A percentile compares a stretch with the other conserved stretches of the same genome.
Conservation (phyloP, 179 eudicot genomes). For the Beta macrorhiza region DNA sequence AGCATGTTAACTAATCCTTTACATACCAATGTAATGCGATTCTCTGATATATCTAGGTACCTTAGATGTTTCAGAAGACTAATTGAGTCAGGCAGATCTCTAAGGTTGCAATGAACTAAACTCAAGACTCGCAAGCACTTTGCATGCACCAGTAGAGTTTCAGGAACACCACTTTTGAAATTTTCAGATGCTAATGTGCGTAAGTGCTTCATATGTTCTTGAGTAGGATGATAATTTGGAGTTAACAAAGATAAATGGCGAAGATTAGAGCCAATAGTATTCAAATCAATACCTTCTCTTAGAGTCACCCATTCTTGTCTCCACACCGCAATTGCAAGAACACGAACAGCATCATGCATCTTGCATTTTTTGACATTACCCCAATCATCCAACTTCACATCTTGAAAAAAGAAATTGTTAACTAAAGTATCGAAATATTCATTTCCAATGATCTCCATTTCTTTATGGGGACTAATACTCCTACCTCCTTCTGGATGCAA, state of each 20-base stretch:
- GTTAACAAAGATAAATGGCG: slow-evolving; percentile 12
- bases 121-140: slow-evolving; percentile 13
- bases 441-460: slow-evolving; percentile 27
- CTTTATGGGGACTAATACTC: background rate
- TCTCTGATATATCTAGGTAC: slow-evolving; percentile 10
- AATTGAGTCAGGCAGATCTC: slow-evolving; percentile 19
- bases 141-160: background rate
- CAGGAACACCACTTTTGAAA: background rate
- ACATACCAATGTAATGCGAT: slow-evolving; percentile 6
- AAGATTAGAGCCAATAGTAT: background rate
- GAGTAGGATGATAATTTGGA: background rate
- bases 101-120: background rate
- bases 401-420: slow-evolving; percentile 23
- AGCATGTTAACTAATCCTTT: slow-evolving; percentile 9
- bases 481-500: slow-evolving; percentile 9
- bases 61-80: slow-evolving; percentile 24
- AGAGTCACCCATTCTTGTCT: background rate
- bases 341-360: slow-evolving; percentile 37
- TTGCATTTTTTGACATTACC: slow-evolving; percentile 8
- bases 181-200: background rate
- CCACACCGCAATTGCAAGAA: slow-evolving; percentile 21
- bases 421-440: slow-evolving; percentile 14
- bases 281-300: background rate
- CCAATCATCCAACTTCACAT: background rate
- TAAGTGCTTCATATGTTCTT: background rate